phyloP scores from a whole-genome alignment of 176 grass and related monocot species.

The Lolium multiflorum region DNA sequence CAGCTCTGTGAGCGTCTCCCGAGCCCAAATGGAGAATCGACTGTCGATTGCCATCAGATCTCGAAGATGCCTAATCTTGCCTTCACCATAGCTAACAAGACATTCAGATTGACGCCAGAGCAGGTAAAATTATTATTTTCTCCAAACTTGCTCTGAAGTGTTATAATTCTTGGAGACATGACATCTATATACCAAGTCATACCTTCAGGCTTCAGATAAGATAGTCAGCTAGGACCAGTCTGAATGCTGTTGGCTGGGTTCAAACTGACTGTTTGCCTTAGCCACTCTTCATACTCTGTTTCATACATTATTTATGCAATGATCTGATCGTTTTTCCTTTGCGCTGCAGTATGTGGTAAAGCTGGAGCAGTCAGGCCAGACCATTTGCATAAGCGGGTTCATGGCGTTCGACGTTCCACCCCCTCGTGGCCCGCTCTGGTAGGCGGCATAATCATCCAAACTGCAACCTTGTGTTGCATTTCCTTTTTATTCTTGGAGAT shows the following conservation, averaged over 20 bases:
- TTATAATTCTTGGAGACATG: background rate
- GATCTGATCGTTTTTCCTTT: background rate
- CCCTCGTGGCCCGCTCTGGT: slow-evolving; percentile 71
- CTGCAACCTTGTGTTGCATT: background rate
- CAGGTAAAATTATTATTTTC: slow-evolving; percentile 43
- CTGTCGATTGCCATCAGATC: slow-evolving; percentile 71
- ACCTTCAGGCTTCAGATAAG: background rate
- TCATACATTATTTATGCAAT: background rate
- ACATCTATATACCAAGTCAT: background rate
- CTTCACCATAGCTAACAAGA: slow-evolving; percentile 76
- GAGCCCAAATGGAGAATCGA: slow-evolving; percentile 79
- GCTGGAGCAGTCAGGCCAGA: slow-evolving; percentile 66
- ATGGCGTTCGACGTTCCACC: slow-evolving; percentile 76
- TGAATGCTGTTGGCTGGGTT: background rate
- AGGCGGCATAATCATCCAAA: background rate
- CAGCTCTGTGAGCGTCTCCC: slow-evolving; percentile 88
- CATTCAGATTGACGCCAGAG: slow-evolving; percentile 77
- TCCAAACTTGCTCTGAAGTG: background rate
- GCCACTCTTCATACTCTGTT: background rate
- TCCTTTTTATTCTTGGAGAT: background rate
- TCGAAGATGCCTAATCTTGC: slow-evolving; percentile 82
- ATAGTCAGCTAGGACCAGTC: background rate
- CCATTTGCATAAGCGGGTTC: slow-evolving; percentile 82
- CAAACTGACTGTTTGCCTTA: background rate
- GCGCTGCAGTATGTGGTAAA: slow-evolving; percentile 76